These are phyloP conservation scores for Ganoderma resinaceum DNA, from an alignment of 1,284 basidiomycete genomes.

Conservation along the genomic window DNA sequence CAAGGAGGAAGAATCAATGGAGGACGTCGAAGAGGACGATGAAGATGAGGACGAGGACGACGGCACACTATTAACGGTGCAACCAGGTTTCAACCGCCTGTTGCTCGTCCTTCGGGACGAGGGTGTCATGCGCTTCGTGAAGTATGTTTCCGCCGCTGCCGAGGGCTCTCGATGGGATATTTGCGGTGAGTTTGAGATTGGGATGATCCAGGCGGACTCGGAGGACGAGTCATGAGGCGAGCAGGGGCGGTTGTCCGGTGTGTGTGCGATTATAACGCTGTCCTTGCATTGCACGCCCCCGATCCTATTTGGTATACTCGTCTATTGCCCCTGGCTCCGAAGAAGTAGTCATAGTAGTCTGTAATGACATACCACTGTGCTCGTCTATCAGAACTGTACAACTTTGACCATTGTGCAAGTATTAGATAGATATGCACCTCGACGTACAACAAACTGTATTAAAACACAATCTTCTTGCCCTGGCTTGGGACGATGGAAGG, in stretches of 20 bases:
- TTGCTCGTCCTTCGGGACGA: conserved; percentile 93
- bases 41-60: conserved; percentile 80
- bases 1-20: conserved; percentile 24
- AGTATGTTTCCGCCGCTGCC: conserved; percentile 90
- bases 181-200: conserved; percentile 88
- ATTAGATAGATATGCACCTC: background rate
- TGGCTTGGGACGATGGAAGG: conserved; percentile 82
- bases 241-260: background rate
- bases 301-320: conserved; percentile 10
- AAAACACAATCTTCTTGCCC: conserved; percentile 88
- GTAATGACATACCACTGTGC: conserved; percentile 30
- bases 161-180: conserved; percentile 92
- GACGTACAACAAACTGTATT: conserved; percentile 14
- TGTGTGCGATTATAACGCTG: background rate
- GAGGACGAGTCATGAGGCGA: conserved; percentile 25
- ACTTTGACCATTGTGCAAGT: background rate
- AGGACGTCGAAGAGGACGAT: conserved; percentile 39
- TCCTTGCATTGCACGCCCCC: background rate
- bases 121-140: conserved; percentile 93
- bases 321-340: conserved; percentile 10
- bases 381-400: background rate
- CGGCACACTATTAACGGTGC: conserved; percentile 87
- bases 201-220: conserved; percentile 63
- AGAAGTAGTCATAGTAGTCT: conserved; percentile 27
- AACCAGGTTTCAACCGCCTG: conserved; percentile 91